A percentile compares a stretch with the other conserved stretches of the same genome.
Conservation (phyloP, 306 rosid genomes). For the Ammopiptanthus mongolicus region DNA sequence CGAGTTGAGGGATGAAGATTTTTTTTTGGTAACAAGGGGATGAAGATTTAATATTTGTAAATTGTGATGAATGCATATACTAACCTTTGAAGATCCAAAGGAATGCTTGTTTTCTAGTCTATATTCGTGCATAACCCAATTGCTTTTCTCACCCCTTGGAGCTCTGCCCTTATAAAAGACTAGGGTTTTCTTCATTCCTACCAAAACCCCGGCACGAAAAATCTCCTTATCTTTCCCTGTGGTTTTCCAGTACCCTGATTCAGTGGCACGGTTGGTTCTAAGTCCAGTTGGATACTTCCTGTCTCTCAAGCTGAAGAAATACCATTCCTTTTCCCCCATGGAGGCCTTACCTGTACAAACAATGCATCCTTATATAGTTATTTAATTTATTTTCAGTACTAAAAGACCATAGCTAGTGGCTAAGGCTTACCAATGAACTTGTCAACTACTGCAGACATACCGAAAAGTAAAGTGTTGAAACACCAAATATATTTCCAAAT, state of each 20-base stretch:
- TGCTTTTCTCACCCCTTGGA: conserved; percentile 88
- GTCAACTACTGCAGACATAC: neutral
- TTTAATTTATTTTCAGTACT: neutral
- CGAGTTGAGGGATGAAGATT: too few relatives aligned
- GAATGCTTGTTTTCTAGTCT: conserved; percentile 56
- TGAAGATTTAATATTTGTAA: too few relatives aligned
- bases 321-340: conserved; percentile 95
- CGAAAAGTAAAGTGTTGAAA: neutral
- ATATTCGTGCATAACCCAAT: conserved; percentile 98
- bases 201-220: conserved; percentile 42
- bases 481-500: neutral
- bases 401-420: neutral
- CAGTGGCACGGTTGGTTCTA: conserved; percentile 84
- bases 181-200: conserved; percentile 96
- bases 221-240: conserved; percentile 95
- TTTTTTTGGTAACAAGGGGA: too few relatives aligned
- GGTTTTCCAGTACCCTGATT: conserved; percentile 93
- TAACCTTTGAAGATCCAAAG: conserved; percentile 63
- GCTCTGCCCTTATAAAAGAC: conserved; percentile 93
- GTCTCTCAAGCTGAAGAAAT: conserved; percentile 78
- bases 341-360: conserved; percentile 59
- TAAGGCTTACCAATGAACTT: neutral
- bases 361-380: neutral
- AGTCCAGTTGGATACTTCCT: conserved; percentile 90
- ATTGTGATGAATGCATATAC: neutral